Evolutionary conservation across 306 rosid genomes (phyloP), one percentile per base, ranked within the genome.

Genomic region (Astragalus membranaceus): DNA sequence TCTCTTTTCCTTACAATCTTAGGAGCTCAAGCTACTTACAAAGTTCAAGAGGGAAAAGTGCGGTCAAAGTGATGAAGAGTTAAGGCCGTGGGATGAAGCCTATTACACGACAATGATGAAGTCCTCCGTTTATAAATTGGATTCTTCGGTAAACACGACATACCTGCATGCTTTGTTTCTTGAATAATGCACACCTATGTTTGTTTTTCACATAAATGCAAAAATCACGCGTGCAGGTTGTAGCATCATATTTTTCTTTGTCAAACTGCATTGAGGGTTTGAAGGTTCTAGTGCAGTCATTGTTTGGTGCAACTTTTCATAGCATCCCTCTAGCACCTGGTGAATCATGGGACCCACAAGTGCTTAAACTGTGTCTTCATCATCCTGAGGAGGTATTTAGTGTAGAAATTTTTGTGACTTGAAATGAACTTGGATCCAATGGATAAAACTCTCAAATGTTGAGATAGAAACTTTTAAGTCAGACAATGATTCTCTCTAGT

Each of bases 301-400:
- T 93, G 78, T 90, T 93, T 87, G 98, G 98, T 48, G 94, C 89
- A 49, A 88, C 89, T 20, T 87, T 88, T 72, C 69, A 64, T 43
- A 82, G 67, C 64, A 66, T 90, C 47, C 88, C 96, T 30, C 77
- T 90, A 13, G 96, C 88, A 72, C 82, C 92, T 37, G 89, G 90
- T 79, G 98, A 93, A 90, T 90, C 98, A 69, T 93, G 98, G 98
- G 94, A 93, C 67, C 87, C 96, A 0, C 85, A 88, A 63, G 97
- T 93, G 85, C 88, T 85, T 67, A 93, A 93, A 83, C 44, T 93
- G 83, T 80, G 88, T 57, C 97, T 93, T 79, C 87, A 87, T 81
- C 98, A 93, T 78, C 97, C 96, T 78, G 88, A 88, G 49, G 98
- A 90, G 98, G 98, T 93, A 88, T 54, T 54, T 54, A 57, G 64